Evolutionary conservation across 345 rosid species (phyloP).

Genomic region (Passiflora organensis): DNA sequence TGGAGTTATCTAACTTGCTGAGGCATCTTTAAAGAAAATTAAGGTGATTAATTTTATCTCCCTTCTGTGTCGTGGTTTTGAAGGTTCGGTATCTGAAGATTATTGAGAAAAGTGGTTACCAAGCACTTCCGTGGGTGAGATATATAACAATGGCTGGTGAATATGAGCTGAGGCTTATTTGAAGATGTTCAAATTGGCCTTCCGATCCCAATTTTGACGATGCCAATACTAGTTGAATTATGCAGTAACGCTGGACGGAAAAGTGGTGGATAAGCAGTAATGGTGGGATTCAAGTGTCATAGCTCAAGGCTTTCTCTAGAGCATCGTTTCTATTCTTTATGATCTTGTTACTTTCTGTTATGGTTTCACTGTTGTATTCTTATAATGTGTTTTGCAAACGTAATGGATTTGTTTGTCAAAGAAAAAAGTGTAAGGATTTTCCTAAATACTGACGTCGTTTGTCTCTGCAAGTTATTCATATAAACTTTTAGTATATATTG

Average conservation of each 20-base stretch:
- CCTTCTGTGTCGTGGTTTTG: conserved; percentile 13
- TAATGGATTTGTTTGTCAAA: too few relatives aligned
- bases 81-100: conserved; percentile 97
- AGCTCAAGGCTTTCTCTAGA: neutral
- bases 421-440: too few relatives aligned
- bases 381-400: too few relatives aligned
- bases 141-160: conserved; percentile 99
- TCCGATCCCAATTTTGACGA: neutral
- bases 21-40: neutral
- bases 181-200: conserved; percentile 9
- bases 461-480: too few relatives aligned
- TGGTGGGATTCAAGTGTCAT: neutral
- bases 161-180: conserved; percentile 81
- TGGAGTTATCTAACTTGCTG: too few relatives aligned
- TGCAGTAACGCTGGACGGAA: neutral
- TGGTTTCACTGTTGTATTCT: conserved; percentile 13
- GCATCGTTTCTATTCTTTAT: neutral
- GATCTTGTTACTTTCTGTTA: neutral
- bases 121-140: conserved; percentile 99
- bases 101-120: conserved; percentile 95
- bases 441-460: too few relatives aligned
- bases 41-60: neutral
- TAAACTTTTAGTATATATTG: too few relatives aligned
- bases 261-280: conserved; percentile 1
- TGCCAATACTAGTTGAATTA: neutral